phyloP scores from a whole-genome alignment of 1,139 yeast species.

The Magnusiomyces suaveolens region DNA sequence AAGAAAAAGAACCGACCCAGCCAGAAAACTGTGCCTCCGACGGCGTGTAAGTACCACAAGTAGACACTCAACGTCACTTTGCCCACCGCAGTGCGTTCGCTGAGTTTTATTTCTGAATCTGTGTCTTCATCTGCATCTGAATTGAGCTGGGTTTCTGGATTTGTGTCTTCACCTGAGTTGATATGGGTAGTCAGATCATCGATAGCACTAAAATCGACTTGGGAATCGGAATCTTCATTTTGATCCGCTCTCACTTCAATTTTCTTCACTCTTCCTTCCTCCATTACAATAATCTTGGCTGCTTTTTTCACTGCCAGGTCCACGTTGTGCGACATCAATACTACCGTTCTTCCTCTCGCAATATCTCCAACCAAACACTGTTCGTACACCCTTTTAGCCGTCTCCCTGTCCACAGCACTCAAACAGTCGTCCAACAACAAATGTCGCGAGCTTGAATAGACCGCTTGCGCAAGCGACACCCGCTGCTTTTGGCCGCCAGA shows the following conservation, averaged over 20 bases:
- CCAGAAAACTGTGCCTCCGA: conserved; percentile 67
- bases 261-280: conserved; percentile 69
- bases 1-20: conserved; percentile 48
- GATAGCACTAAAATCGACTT: not conserved
- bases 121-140: conserved; percentile 28
- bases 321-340: conserved; percentile 78
- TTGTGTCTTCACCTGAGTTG: too few relatives aligned
- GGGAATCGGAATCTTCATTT: conserved; percentile 45
- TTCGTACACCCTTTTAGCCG: conserved; percentile 72
- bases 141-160: conserved; percentile 25
- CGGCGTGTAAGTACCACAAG: conserved; percentile 70
- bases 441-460: conserved; percentile 87
- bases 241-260: conserved; percentile 47
- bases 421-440: conserved; percentile 83
- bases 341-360: conserved; percentile 65
- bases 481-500: conserved; percentile 98
- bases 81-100: conserved; percentile 91
- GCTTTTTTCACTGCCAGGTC: conserved; percentile 79
- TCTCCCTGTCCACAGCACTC: conserved; percentile 93
- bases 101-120: conserved; percentile 25
- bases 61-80: conserved; percentile 88
- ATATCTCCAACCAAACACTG: conserved; percentile 54
- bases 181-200: not conserved
- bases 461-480: conserved; percentile 86
- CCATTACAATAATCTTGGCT: conserved; percentile 58